Conservation (phyloP, 2,329 filamentous ascomycete species). For the Paraconiothyrium sp. region DNA sequence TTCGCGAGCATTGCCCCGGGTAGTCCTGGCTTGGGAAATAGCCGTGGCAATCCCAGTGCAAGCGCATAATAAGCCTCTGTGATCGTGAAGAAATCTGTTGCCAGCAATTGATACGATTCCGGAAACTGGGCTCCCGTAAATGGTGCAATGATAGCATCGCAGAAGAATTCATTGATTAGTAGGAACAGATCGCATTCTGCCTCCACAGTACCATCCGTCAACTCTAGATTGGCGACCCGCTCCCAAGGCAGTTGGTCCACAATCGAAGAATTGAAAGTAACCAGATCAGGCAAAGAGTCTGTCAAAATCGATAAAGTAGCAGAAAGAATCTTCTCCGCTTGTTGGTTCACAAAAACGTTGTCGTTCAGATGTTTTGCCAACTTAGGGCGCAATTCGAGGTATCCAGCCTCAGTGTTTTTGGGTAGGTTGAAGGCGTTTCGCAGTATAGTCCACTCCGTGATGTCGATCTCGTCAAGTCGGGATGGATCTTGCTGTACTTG, state of each 20-base stretch:
- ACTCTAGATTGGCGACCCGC: constrained; percentile 59
- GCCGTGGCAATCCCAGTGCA: constrained; percentile 64
- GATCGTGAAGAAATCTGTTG: constrained; percentile 65
- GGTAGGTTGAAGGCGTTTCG: constrained; percentile 44
- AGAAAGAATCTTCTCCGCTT: constrained; percentile 53
- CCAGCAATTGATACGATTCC: constrained; percentile 53
- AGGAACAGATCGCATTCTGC: constrained; percentile 58
- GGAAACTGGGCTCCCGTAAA: constrained; percentile 62
- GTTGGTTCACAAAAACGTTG: constrained; percentile 59
- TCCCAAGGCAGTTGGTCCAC: constrained; percentile 73
- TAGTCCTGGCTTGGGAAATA: constrained; percentile 62
- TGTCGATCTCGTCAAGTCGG: constrained; percentile 31
- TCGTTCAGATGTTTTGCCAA: constrained; percentile 44
- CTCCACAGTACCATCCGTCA: constrained; percentile 52
- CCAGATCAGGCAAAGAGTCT: constrained; percentile 62
- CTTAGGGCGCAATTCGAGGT: constrained; percentile 41
- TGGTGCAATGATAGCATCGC: constrained; percentile 59
- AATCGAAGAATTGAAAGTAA: constrained; percentile 66
- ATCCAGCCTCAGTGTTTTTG: constrained; percentile 27
- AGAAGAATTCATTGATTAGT: constrained; percentile 67
- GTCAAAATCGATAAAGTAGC: constrained; percentile 41
- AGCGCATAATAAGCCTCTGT: constrained; percentile 65
- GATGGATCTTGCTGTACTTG: constrained; percentile 34
- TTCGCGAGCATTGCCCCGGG: constrained; percentile 46
- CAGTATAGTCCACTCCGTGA: constrained; percentile 32